Evolutionary conservation across 2,329 filamentous ascomycete genomes (phyloP).

Genomic region (Dryadomyces quercivorus): DNA sequence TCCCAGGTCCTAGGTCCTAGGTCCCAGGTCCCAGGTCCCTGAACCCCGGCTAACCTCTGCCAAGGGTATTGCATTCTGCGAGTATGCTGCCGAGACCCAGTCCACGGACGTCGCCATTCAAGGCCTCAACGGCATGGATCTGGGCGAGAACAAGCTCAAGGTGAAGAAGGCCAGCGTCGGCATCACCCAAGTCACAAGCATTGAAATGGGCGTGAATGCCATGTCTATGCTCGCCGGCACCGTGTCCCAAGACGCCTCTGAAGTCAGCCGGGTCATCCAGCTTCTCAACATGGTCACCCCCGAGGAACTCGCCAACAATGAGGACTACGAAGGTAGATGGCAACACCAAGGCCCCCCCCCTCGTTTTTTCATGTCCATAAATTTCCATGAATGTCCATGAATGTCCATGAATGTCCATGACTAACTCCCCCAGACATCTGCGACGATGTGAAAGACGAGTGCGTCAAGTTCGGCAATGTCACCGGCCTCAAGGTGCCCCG

Average conservation of each 20-base stretch:
- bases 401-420: neutral
- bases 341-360: neutral
- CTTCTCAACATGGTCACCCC: slow-evolving; percentile 97
- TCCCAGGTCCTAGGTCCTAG: too few relatives aligned
- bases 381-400: neutral
- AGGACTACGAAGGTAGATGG: slow-evolving; percentile 79
- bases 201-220: slow-evolving; percentile 93
- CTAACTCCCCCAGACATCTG: slow-evolving; percentile 66
- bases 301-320: slow-evolving; percentile 84
- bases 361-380: too few relatives aligned
- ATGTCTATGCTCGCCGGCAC: slow-evolving; percentile 97
- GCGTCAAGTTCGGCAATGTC: slow-evolving; percentile 77
- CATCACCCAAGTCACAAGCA: slow-evolving; percentile 78
- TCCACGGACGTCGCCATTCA: slow-evolving; percentile 79
- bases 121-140: slow-evolving; percentile 83
- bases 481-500: slow-evolving; percentile 87
- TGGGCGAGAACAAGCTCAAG: slow-evolving; percentile 76
- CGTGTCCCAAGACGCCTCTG: slow-evolving; percentile 58
- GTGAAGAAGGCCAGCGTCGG: slow-evolving; percentile 86
- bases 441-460: slow-evolving; percentile 89
- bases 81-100: slow-evolving; percentile 62
- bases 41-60: neutral
- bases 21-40: too few relatives aligned
- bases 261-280: slow-evolving; percentile 76
- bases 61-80: slow-evolving; percentile 91